Evolutionary conservation across 2,329 filamentous ascomycete species (phyloP).

Genomic region (Gnomoniopsis sp.): DNA sequence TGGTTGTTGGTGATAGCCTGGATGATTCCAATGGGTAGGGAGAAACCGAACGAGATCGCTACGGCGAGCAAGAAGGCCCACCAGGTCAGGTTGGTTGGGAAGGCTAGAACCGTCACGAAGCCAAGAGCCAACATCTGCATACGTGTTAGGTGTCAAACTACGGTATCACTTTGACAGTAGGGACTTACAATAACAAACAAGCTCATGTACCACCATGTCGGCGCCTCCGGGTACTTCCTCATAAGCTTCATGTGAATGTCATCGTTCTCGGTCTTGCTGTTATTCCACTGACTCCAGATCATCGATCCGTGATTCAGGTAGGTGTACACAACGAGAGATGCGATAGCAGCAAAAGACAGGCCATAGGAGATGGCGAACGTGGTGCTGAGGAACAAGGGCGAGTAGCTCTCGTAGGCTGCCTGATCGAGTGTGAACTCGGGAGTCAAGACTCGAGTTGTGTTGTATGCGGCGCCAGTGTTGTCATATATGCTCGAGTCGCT

Average conservation of each 20-base stretch:
- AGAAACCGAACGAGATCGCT: conserved; percentile 59
- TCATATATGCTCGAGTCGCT: conserved; percentile 69
- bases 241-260: conserved; percentile 65
- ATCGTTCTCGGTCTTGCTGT: conserved; percentile 56
- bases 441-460: conserved; percentile 62
- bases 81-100: conserved; percentile 66
- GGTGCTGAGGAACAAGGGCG: conserved; percentile 66
- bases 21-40: conserved; percentile 66
- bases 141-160: not conserved
- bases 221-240: conserved; percentile 60
- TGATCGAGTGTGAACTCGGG: conserved; percentile 60
- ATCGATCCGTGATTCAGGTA: conserved; percentile 64
- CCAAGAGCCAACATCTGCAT: conserved; percentile 50
- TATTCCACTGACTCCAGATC: conserved; percentile 61
- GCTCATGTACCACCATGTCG: conserved; percentile 61
- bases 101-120: conserved; percentile 54
- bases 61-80: conserved; percentile 70
- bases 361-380: conserved; percentile 70
- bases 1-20: conserved; percentile 68
- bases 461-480: conserved; percentile 62
- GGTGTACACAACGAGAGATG: conserved; percentile 66
- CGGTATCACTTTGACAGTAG: not conserved
- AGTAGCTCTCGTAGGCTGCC: conserved; percentile 63
- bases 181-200: conserved; percentile 51
- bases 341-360: conserved; percentile 68